Evolutionary conservation across 331 rosid genomes (phyloP), one percentile per base, ranked within the genome.

Genomic region (Malus hybrid): DNA sequence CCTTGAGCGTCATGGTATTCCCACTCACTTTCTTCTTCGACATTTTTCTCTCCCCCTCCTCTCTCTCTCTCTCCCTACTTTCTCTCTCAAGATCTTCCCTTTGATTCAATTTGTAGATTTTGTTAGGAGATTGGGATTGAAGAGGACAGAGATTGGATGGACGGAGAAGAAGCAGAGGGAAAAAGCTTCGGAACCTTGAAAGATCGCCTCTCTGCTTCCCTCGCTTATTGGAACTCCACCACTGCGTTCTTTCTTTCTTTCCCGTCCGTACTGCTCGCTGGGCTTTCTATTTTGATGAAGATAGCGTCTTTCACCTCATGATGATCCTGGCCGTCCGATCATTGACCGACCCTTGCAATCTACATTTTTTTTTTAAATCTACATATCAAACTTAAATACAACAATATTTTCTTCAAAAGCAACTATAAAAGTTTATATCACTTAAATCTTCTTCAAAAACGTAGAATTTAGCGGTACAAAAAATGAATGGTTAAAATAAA

Each of bases 11-110:
- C 99, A 95, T 95, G 69, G 99, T 92, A 74, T 85, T 92, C 50
- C 97, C 97, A 77, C 87, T 87, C 31, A 39, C 88, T 71, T 89
- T 95, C 98, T 95, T 95, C 97, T 92, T 95, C 91, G 99, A 95
- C 99, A 95, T 95, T 71, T 57, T 69, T 56, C 27, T 42, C n/a
- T 32, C 42, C 36, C 36, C 16, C 2, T n/a, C 39, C 56, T 42
- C 14, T 20, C 15, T 54, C 46, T 39, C 32, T 19, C 32, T 31
- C 32, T 31, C 76, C 31, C 75, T 57, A 52, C 71, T 48, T 59
- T 13, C 57, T 57, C 31, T 7, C 1, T n/a, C 39, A 19, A 50
- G 36, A 27, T 60, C 54, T 46, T 59, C 57, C 31, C 42, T 22
- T 28, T 3, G 39, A n/a, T 19, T 20, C 31, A 33, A n/a, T 67